A percentile compares a stretch with the other conserved stretches of the same genome.
Conservation (phyloP, 768 basidiomycete species). For the Xerocomellus dryophilus region DNA sequence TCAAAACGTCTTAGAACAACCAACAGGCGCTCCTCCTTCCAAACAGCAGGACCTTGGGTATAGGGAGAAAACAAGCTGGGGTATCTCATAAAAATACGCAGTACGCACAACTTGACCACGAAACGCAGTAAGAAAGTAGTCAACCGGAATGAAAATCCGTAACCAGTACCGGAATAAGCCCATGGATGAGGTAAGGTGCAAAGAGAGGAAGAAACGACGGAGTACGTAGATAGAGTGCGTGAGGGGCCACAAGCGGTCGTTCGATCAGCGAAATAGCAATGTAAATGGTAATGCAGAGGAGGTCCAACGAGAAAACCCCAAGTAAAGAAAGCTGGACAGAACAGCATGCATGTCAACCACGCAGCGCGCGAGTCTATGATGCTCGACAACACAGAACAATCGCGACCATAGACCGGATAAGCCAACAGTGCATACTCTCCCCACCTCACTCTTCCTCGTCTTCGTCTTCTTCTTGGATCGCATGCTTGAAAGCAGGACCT, state of each 20-base stretch:
- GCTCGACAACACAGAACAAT: slow-evolving; percentile 12
- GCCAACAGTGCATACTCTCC: slow-evolving; percentile 5
- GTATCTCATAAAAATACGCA: slow-evolving; percentile 26
- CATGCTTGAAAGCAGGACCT: slow-evolving; percentile 64
- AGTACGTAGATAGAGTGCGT: slow-evolving; percentile 4
- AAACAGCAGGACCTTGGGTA: neutral
- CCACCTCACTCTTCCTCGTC: slow-evolving; percentile 61
- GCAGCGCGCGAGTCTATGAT: slow-evolving; percentile 9
- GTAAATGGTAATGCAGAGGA: slow-evolving; percentile 4
- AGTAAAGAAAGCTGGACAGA: neutral
- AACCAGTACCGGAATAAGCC: slow-evolving; percentile 19
- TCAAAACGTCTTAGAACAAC: neutral
- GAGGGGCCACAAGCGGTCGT: slow-evolving; percentile 4
- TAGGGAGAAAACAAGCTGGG: slow-evolving; percentile 15
- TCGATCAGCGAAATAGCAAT: slow-evolving; percentile 17
- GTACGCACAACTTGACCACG: slow-evolving; percentile 8
- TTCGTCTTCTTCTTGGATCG: slow-evolving; percentile 86
- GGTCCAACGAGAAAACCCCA: slow-evolving; percentile 4
- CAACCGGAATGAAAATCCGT: slow-evolving; percentile 17
- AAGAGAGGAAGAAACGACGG: neutral
- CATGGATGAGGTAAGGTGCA: neutral
- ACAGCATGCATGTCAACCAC: slow-evolving; percentile 5
- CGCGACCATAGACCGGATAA: slow-evolving; percentile 6
- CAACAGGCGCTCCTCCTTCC: neutral
- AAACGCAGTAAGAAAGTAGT: slow-evolving; percentile 2